Evolutionary conservation across 371 early-diverging fungal genomes (phyloP).

Genomic region (Saksenaea oblongispora): DNA sequence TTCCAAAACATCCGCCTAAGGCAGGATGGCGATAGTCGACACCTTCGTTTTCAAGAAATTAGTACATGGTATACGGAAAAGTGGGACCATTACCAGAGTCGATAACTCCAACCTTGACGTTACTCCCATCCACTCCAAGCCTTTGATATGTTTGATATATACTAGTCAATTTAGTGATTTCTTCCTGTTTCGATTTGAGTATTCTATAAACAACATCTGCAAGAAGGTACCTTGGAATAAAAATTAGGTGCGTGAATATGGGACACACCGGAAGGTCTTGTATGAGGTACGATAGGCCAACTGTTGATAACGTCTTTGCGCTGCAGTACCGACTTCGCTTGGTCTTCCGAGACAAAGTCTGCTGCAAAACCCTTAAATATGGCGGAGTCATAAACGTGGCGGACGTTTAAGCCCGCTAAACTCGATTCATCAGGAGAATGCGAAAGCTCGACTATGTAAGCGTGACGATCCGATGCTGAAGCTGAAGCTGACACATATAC

Average conservation of each 20-base stretch:
- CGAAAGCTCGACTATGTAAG: constrained; percentile 19
- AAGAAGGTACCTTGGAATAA: background rate
- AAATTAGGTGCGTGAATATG: background rate
- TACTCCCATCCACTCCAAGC: too few relatives aligned
- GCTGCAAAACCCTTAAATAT: constrained; percentile 31
- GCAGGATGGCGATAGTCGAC: constrained; percentile 64
- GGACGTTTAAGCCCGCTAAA: constrained; percentile 9
- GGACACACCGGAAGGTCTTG: constrained; percentile 14
- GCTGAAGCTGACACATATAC: too few relatives aligned
- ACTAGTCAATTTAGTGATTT: constrained; percentile 20
- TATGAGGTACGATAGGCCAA: constrained; percentile 35
- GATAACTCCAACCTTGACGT: constrained; percentile 43
- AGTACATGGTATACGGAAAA: too few relatives aligned
- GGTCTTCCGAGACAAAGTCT: constrained; percentile 16
- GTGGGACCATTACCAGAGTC: constrained; percentile 31
- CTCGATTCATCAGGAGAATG: background rate
- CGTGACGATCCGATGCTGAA: background rate
- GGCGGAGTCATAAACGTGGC: constrained; percentile 32
- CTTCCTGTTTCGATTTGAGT: constrained; percentile 14
- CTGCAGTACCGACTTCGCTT: constrained; percentile 16
- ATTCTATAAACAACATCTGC: background rate
- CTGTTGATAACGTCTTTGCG: constrained; percentile 16
- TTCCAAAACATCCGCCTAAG: constrained; percentile 64
- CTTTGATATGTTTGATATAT: constrained; percentile 17
- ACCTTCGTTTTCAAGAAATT: background rate